These are phyloP conservation scores for Colletotrichum somersetense DNA, from an alignment of 2,329 filamentous ascomycete species.

Conservation along the genomic window DNA sequence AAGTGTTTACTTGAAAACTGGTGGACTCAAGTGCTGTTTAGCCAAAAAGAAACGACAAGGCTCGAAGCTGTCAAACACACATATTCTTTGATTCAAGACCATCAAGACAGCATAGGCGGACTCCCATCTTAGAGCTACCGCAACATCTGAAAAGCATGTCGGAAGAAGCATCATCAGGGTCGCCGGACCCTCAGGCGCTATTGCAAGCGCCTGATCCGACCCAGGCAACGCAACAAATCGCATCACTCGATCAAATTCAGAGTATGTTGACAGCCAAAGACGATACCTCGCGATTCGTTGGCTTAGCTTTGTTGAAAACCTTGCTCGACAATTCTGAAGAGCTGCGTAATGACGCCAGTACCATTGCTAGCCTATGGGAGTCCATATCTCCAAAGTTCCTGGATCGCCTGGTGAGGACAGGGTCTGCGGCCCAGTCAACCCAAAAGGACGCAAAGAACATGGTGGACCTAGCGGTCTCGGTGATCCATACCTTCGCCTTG, in stretches of 20 bases:
- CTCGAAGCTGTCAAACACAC: constrained; percentile 9
- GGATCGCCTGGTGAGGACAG: constrained; percentile 71
- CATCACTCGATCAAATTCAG: constrained; percentile 64
- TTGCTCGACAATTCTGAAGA: constrained; percentile 70
- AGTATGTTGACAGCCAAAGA: constrained; percentile 69
- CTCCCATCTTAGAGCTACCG: neutral
- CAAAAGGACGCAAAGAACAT: constrained; percentile 67
- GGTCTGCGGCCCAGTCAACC: constrained; percentile 52
- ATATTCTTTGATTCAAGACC: neutral
- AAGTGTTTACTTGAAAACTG: neutral
- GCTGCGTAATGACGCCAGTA: constrained; percentile 61
- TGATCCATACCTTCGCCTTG: constrained; percentile 72
- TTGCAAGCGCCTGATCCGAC: constrained; percentile 16
- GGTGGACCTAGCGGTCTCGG: constrained; percentile 72
- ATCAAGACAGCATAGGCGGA: neutral
- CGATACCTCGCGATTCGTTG: constrained; percentile 77
- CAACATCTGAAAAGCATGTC: constrained; percentile 5
- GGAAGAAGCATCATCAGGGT: neutral
- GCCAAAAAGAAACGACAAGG: neutral
- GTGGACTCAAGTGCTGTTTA: neutral
- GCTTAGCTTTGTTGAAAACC: constrained; percentile 74
- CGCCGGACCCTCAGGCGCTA: constrained; percentile 8
- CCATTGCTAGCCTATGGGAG: constrained; percentile 67
- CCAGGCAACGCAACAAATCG: constrained; percentile 28
- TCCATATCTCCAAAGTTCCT: constrained; percentile 73